Conservation (phyloP, 2,329 filamentous ascomycete genomes). For the Stenocarpella maydis region DNA sequence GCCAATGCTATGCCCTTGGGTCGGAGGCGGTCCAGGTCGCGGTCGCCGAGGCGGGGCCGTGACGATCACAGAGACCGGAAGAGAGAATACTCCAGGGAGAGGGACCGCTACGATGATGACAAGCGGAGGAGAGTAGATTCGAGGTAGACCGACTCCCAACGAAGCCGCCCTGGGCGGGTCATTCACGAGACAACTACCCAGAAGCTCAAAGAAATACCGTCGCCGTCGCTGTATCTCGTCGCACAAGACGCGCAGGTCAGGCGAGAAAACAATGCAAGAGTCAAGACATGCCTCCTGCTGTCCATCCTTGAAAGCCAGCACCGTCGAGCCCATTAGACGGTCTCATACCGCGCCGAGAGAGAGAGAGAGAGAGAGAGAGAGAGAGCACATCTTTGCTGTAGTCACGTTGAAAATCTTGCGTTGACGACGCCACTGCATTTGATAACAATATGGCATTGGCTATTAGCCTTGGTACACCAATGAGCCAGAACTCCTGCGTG, state of each 20-base stretch:
- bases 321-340: neutral
- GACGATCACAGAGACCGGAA: slow-evolving; percentile 61
- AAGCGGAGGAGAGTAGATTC: slow-evolving; percentile 67
- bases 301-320: too few relatives aligned
- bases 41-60: slow-evolving; percentile 58
- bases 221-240: too few relatives aligned
- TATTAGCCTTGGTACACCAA: neutral
- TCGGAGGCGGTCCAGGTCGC: slow-evolving; percentile 59
- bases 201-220: neutral
- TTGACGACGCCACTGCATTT: neutral
- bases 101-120: slow-evolving; percentile 61
- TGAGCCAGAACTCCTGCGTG: slow-evolving; percentile 31
- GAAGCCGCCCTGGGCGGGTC: too few relatives aligned
- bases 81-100: slow-evolving; percentile 64
- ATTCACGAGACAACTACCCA: neutral
- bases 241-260: neutral
- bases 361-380: too few relatives aligned
- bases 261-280: neutral
- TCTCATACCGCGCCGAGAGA: neutral
- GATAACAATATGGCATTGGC: neutral
- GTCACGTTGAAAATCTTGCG: neutral
- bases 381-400: neutral
- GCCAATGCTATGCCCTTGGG: slow-evolving; percentile 77
- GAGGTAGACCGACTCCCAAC: slow-evolving; percentile 39
- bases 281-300: too few relatives aligned